Percentiles rank a stretch among this genome's conserved stretches.
These are phyloP conservation scores for Podaxis sp. DNA, from an alignment of 768 basidiomycete species.

Conservation along the genomic window DNA sequence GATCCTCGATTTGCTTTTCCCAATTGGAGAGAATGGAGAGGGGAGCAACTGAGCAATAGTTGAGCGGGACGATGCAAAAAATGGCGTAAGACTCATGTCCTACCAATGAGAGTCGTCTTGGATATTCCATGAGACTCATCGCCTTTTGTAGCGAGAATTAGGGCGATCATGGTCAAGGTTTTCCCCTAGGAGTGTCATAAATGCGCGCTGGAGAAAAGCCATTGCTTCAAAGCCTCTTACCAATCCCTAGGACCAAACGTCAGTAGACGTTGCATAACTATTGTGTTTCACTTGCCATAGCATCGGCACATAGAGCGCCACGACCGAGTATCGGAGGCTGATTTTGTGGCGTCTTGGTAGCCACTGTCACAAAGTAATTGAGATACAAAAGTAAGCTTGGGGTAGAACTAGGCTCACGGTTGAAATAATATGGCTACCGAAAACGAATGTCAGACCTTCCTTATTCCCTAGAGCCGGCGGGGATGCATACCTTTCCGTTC, in stretches of 20 bases:
- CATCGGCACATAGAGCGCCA: slow-evolving; percentile 88
- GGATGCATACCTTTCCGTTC: slow-evolving; percentile 46
- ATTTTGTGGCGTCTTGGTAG: slow-evolving; percentile 77
- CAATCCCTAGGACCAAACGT: slow-evolving; percentile 34
- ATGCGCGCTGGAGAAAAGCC: neutral
- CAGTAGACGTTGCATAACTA: neutral
- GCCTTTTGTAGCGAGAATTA: slow-evolving; percentile 74
- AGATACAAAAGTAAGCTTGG: neutral
- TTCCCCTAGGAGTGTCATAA: slow-evolving; percentile 52
- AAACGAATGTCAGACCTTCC: neutral
- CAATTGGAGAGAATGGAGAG: slow-evolving; percentile 86
- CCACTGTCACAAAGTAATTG: slow-evolving; percentile 43
- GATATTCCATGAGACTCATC: slow-evolving; percentile 57
- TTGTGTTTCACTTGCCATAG: slow-evolving; percentile 56
- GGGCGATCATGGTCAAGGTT: slow-evolving; percentile 84
- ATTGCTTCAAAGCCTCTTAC: slow-evolving; percentile 23
- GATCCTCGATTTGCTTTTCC: slow-evolving; percentile 82
- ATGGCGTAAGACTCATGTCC: slow-evolving; percentile 15
- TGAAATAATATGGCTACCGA: slow-evolving; percentile 63
- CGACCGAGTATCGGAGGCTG: slow-evolving; percentile 63
- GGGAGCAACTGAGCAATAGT: slow-evolving; percentile 57
- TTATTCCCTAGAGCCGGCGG: neutral
- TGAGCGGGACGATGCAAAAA: neutral
- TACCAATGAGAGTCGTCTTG: slow-evolving; percentile 79
- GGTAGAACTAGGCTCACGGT: slow-evolving; percentile 40